Conservation (phyloP, 352 stramenopile species). For the Pythium guiyangense region DNA sequence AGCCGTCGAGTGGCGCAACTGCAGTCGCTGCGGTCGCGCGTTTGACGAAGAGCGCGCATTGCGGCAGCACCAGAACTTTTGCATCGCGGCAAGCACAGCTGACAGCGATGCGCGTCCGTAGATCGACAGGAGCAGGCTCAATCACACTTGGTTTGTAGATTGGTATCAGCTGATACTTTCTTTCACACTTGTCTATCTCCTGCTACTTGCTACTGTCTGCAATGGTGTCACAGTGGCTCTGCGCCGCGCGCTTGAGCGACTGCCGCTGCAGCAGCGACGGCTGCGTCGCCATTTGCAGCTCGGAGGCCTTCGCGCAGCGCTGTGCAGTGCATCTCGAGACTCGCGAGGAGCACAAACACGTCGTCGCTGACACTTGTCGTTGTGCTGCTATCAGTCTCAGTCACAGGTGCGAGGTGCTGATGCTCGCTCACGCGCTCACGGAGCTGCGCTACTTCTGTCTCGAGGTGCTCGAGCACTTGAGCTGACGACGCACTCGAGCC, state of each 20-base stretch:
- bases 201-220: too few species aligned
- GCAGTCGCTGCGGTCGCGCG: constrained; percentile 32
- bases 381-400: neutral
- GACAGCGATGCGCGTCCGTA: constrained; percentile 10
- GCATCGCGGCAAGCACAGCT: constrained; percentile 5
- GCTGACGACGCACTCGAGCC: neutral
- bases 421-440: too few species aligned
- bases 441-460: neutral
- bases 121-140: constrained; percentile 3
- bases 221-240: neutral
- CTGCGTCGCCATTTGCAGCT: constrained; percentile 3
- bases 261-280: constrained; percentile 8
- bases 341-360: constrained; percentile 55
- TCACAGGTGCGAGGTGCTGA: too few species aligned
- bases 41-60: constrained; percentile 72
- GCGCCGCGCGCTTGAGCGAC: constrained; percentile 21
- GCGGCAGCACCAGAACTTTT: constrained; percentile 79
- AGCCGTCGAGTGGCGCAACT: constrained; percentile 21
- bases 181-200: too few species aligned
- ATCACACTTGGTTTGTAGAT: too few species aligned
- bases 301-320: constrained; percentile 43
- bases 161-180: too few species aligned
- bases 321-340: constrained; percentile 67
- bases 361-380: constrained; percentile 20
- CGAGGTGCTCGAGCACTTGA: neutral